Percentiles rank a stretch among this genome's conserved stretches.
Evolutionary conservation across 805 yeast species (phyloP).

Genomic region (Candida succiphila): DNA sequence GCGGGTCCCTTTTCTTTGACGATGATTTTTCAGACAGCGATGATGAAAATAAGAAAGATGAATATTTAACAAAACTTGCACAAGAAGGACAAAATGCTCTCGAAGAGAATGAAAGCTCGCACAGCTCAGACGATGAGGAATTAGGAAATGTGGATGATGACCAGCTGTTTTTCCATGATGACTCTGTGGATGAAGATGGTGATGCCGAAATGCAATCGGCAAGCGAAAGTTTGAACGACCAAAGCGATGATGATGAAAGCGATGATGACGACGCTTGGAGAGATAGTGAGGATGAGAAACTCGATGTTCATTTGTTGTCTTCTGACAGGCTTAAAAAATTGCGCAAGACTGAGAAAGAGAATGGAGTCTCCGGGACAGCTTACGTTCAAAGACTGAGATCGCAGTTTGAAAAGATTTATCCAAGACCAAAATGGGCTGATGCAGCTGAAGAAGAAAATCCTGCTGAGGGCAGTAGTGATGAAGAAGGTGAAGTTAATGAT

Average conservation of each 20-base stretch:
- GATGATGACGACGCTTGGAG: slow-evolving; percentile 52
- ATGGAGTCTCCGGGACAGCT: slow-evolving; percentile 21
- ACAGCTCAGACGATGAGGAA: slow-evolving; percentile 19
- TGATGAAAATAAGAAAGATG: slow-evolving; percentile 22
- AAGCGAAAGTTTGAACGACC: slow-evolving; percentile 19
- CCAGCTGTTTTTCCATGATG: slow-evolving; percentile 47
- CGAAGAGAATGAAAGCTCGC: slow-evolving; percentile 29
- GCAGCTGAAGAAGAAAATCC: slow-evolving; percentile 37
- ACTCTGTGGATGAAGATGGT: slow-evolving; percentile 19
- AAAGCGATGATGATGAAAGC: slow-evolving; percentile 18
- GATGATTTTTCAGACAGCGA: slow-evolving; percentile 15
- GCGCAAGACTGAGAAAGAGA: slow-evolving; percentile 39
- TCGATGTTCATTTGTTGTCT: slow-evolving; percentile 48
- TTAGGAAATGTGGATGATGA: slow-evolving; percentile 31
- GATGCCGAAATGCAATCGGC: slow-evolving; percentile 23
- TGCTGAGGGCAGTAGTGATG: slow-evolving; percentile 6
- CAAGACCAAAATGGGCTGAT: slow-evolving; percentile 76
- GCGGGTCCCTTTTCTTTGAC: slow-evolving; percentile 12
- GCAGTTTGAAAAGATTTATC: slow-evolving; percentile 64
- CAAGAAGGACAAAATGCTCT: slow-evolving; percentile 27
- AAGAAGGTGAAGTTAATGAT: slow-evolving; percentile 7
- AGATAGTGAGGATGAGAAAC: slow-evolving; percentile 84
- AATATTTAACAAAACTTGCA: slow-evolving; percentile 28
- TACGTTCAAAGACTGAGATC: slow-evolving; percentile 32
- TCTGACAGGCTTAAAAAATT: slow-evolving; percentile 62